Percentiles rank a stretch among this genome's conserved stretches.
Conservation (phyloP, 257 asterid genomes). For the Capsicum pubescens region DNA sequence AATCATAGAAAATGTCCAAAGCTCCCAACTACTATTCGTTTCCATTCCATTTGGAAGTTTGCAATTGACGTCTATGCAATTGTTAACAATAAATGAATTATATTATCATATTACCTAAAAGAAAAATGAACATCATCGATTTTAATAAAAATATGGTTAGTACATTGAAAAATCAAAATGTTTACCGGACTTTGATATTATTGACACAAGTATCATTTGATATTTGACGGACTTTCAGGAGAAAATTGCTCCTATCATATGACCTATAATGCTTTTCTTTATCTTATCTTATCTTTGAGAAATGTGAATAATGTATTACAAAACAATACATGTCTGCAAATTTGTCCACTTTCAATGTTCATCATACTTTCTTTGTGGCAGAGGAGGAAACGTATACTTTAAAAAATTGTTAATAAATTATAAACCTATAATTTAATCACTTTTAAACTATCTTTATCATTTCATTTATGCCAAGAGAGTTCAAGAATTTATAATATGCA, state of each 20-base stretch:
- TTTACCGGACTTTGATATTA: no score
- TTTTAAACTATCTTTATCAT: neutral
- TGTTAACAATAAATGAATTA: neutral
- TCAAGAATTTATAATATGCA: no score
- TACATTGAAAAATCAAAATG: neutral
- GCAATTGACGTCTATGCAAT: neutral
- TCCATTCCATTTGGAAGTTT: neutral
- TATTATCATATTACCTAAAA: neutral
- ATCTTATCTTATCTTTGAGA: neutral
- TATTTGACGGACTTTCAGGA: neutral
- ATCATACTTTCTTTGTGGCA: neutral
- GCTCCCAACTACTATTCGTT: neutral
- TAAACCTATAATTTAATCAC: slow-evolving; percentile 5
- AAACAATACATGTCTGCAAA: neutral
- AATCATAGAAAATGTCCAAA: neutral
- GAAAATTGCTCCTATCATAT: neutral
- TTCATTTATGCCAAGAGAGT: no score
- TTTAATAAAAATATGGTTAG: neutral
- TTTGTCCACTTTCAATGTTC: neutral
- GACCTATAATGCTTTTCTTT: neutral
- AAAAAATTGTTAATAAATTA: neutral
- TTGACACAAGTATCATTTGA: no score
- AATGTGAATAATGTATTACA: neutral
- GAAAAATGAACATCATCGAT: neutral
- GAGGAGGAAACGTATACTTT: neutral